These are phyloP conservation scores for Collybia sp. DNA, from an alignment of 768 basidiomycete species.

Conservation along the genomic window DNA sequence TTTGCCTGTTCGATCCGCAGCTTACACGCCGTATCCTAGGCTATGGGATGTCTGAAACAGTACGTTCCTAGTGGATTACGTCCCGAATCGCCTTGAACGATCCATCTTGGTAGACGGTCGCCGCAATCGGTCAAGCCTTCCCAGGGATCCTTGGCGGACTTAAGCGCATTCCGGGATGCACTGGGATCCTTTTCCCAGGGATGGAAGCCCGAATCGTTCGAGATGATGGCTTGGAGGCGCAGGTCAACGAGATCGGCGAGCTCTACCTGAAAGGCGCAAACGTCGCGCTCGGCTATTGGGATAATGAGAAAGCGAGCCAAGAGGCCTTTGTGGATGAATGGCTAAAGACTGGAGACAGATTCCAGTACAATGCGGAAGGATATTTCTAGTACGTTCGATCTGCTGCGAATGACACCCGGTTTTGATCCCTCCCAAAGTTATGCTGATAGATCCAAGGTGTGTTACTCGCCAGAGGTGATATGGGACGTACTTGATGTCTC, in stretches of 20 bases:
- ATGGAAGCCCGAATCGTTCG: slow-evolving; percentile 59
- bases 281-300: slow-evolving; percentile 67
- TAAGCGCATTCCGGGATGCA: slow-evolving; percentile 31
- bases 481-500: slow-evolving; percentile 70
- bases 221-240: slow-evolving; percentile 53
- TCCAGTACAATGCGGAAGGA: slow-evolving; percentile 54
- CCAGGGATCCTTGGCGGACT: slow-evolving; percentile 36
- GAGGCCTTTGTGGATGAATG: slow-evolving; percentile 71
- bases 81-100: neutral
- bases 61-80: slow-evolving; percentile 23
- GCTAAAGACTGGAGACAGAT: slow-evolving; percentile 72
- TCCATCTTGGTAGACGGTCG: slow-evolving; percentile 43
- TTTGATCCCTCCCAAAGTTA: slow-evolving; percentile 37
- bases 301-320: slow-evolving; percentile 59
- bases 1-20: neutral
- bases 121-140: slow-evolving; percentile 36
- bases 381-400: slow-evolving; percentile 55
- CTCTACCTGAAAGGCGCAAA: slow-evolving; percentile 43
- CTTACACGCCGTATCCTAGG: slow-evolving; percentile 28
- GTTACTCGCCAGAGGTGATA: slow-evolving; percentile 35
- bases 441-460: slow-evolving; percentile 36
- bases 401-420: neutral
- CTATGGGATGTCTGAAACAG: slow-evolving; percentile 70
- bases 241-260: slow-evolving; percentile 48
- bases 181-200: slow-evolving; percentile 59